phyloP scores from a whole-genome alignment of 257 asterid species.

The Gentiana dahurica region DNA sequence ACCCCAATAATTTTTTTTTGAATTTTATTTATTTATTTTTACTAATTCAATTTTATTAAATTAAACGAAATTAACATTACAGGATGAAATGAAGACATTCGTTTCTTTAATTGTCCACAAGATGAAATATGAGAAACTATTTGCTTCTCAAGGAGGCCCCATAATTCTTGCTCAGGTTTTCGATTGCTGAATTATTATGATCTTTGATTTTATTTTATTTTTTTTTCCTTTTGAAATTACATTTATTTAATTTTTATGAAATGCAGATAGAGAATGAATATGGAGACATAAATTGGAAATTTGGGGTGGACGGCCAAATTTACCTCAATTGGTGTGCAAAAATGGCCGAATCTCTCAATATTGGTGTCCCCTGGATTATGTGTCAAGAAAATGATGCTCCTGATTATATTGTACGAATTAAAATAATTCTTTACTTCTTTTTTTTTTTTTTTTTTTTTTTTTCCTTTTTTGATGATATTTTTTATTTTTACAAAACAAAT shows the following conservation, averaged over 20 bases:
- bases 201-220: background rate
- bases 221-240: background rate
- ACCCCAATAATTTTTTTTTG: background rate
- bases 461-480: background rate
- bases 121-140: slow-evolving; percentile 28
- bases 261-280: slow-evolving; percentile 86
- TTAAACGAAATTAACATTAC: background rate
- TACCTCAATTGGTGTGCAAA: slow-evolving; percentile 79
- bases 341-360: slow-evolving; percentile 79
- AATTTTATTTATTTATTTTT: background rate
- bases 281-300: slow-evolving; percentile 68
- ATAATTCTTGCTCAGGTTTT: slow-evolving; percentile 43
- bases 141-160: slow-evolving; percentile 42
- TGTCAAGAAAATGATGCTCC: slow-evolving; percentile 91
- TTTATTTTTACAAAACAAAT: too few species aligned
- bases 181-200: background rate
- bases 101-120: slow-evolving; percentile 24
- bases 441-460: too few species aligned
- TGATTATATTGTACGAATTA: slow-evolving; percentile 45
- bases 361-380: slow-evolving; percentile 96
- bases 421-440: background rate
- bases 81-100: slow-evolving; percentile 37
- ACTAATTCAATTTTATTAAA: background rate
- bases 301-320: slow-evolving; percentile 86
- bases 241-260: too few species aligned